Percentiles rank a stretch among this genome's conserved stretches.
Evolutionary conservation across 1,284 basidiomycete genomes (phyloP).

Genomic region (Pseudozyma sp.): DNA sequence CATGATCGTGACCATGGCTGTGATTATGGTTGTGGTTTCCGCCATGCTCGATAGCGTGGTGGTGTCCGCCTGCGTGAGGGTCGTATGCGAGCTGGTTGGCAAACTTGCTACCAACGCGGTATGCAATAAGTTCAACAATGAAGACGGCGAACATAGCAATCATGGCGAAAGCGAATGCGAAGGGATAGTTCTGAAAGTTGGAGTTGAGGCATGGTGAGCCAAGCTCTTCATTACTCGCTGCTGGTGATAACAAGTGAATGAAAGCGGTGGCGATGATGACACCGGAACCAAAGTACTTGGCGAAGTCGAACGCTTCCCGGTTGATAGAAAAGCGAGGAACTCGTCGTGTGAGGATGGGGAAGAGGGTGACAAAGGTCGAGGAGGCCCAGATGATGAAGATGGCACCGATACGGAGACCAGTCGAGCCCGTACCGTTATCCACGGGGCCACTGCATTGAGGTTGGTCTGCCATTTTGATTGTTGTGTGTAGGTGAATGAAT

Average conservation of each 20-base stretch:
- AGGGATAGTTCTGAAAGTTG: constrained; percentile 56
- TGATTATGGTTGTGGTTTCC: constrained; percentile 14
- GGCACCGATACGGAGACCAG: constrained; percentile 75
- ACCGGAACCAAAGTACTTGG: constrained; percentile 90
- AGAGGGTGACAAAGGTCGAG: constrained; percentile 76
- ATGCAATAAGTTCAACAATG: constrained; percentile 64
- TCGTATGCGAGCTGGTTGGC: constrained; percentile 61
- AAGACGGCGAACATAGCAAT: constrained; percentile 65
- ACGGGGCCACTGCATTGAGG: constrained; percentile 37
- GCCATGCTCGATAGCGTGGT: constrained; percentile 59
- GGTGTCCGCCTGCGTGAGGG: constrained; percentile 65
- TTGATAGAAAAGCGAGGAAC: constrained; percentile 69
- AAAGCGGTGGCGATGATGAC: constrained; percentile 79
- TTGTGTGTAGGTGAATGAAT: neutral
- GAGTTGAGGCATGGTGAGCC: constrained; percentile 53
- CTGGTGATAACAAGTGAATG: constrained; percentile 69
- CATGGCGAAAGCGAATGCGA: constrained; percentile 65
- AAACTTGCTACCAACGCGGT: constrained; percentile 54
- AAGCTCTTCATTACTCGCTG: constrained; percentile 56
- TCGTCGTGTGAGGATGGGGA: constrained; percentile 81
- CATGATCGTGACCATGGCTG: constrained; percentile 1
- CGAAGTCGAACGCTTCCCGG: constrained; percentile 72
- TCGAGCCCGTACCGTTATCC: constrained; percentile 30
- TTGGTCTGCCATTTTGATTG: constrained; percentile 33
- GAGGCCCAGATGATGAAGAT: constrained; percentile 84